Conservation (phyloP, 805 yeast species). For the Starmerella sp. region DNA sequence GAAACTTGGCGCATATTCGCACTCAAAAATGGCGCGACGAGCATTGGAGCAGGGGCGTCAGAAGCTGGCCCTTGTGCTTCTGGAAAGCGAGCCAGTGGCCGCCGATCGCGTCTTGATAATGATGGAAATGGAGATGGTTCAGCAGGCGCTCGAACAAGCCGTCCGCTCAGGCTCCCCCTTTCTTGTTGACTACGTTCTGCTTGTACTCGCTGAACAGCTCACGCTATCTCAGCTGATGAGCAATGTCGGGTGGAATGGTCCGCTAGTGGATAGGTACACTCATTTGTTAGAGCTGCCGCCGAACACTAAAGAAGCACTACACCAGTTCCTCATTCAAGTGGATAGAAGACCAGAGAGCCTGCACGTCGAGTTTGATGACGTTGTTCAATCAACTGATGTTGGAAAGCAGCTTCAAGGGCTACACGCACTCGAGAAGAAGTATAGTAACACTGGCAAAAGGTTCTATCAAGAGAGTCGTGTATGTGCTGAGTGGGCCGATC, state of each 20-base stretch:
- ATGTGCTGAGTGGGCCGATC: conserved; percentile 36
- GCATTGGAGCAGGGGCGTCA: conserved; percentile 77
- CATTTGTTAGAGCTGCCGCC: conserved; percentile 24
- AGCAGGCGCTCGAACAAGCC: conserved; percentile 56
- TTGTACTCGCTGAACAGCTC: conserved; percentile 43
- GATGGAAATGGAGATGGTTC: conserved; percentile 60
- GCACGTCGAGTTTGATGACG: conserved; percentile 11
- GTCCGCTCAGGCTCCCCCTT: conserved; percentile 51
- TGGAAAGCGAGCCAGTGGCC: conserved; percentile 54
- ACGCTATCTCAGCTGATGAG: conserved; percentile 60
- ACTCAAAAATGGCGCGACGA: conserved; percentile 45
- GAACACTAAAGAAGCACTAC: conserved; percentile 33
- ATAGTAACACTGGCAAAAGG: conserved; percentile 27
- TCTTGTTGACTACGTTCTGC: conserved; percentile 46
- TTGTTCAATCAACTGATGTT: conserved; percentile 16
- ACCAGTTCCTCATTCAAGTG: conserved; percentile 52
- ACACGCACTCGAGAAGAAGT: conserved; percentile 27
- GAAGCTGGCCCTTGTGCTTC: conserved; percentile 52
- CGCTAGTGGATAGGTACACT: conserved; percentile 35
- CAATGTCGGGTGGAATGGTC: conserved; percentile 40
- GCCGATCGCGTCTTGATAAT: conserved; percentile 51
- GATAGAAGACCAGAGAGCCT: conserved; percentile 34
- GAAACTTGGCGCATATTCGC: conserved; percentile 38
- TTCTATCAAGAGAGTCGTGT: conserved; percentile 31
- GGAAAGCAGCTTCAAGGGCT: conserved; percentile 19